Evolutionary conservation across 2,329 filamentous ascomycete species (phyloP), one percentile per base, ranked within the genome.

Genomic region (Epichloe scottii): DNA sequence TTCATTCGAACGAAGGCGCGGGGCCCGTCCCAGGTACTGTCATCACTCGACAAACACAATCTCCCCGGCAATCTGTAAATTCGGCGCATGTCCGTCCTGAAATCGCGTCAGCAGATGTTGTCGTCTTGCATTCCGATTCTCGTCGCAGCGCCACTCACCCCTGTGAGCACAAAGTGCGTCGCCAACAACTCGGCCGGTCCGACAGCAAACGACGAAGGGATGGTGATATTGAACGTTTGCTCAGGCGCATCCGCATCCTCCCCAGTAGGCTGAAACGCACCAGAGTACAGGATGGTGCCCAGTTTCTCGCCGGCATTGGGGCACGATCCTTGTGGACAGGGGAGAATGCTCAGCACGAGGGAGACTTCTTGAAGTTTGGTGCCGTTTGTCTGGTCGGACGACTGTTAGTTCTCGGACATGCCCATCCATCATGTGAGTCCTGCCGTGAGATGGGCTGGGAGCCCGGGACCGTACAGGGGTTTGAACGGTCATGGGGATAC

Each of bases 111-210:
- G 23, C 23, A 26, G 23, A 7, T 7, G 23, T 26, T 7, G 23
- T 26, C 2, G 23, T 23, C 23, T 23, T 23, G 5, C 6, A 23
- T 6, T 23, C 23, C 23, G 23, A 2, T 6, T 23, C 23, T 23
- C 6, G 23, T 1, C 7, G 23, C 23, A 7, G 23, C 23, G 23
- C 4, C 23, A 46, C 51, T 53, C 43, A 47, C 51, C 14, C 47
- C 47, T 5, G 17, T 30, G 37, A 53, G 10, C 12, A 47, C 30
- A 23, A 53, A 53, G n/a, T 50, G 43, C 21, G 51, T 53, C 3
- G 51, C 51, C 43, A 53, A 10, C 43, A 53, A 19, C 48, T 50
- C 37, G 15, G 48, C 43, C 4, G 47, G 5, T n/a, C 51, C 51
- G 8, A 33, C 15, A 2, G 42, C 17, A 33, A 53, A 53, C 5